Evolutionary conservation across 257 asterid species (phyloP).

Genomic region (Primulina tabacum): DNA sequence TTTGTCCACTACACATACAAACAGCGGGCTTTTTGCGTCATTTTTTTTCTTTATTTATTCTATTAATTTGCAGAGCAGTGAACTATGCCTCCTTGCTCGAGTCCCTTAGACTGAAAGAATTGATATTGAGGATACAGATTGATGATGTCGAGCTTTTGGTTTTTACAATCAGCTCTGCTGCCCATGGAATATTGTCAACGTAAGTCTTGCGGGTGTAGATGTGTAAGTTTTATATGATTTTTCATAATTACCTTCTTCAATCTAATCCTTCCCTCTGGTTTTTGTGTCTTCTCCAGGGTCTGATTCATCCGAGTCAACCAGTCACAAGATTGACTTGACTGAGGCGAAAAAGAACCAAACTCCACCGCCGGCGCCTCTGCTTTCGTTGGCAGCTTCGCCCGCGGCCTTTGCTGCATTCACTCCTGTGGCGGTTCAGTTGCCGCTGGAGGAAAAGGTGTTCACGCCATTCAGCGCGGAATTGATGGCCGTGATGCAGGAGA

Average conservation of each 20-base stretch:
- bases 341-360: no score
- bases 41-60: background rate
- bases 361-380: no score
- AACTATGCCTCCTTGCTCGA: slow-evolving; percentile 46
- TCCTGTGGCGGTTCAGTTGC: no score
- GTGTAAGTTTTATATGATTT: background rate
- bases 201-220: slow-evolving; percentile 29
- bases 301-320: no score
- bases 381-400: no score
- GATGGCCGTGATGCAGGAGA: no score
- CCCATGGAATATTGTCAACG: slow-evolving; percentile 49
- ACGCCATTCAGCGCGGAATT: no score
- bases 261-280: background rate
- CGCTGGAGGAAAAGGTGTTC: no score
- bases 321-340: no score
- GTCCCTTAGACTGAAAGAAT: slow-evolving; percentile 28
- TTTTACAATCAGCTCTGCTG: slow-evolving; percentile 54
- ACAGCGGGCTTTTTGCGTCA: no score
- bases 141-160: slow-evolving; percentile 60
- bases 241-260: background rate
- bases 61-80: slow-evolving; percentile 36
- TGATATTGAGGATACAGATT: slow-evolving; percentile 47
- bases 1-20: no score
- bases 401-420: no score
- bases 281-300: background rate